Conservation (phyloP, 805 yeast species). For the Lipomyces orientalis region DNA sequence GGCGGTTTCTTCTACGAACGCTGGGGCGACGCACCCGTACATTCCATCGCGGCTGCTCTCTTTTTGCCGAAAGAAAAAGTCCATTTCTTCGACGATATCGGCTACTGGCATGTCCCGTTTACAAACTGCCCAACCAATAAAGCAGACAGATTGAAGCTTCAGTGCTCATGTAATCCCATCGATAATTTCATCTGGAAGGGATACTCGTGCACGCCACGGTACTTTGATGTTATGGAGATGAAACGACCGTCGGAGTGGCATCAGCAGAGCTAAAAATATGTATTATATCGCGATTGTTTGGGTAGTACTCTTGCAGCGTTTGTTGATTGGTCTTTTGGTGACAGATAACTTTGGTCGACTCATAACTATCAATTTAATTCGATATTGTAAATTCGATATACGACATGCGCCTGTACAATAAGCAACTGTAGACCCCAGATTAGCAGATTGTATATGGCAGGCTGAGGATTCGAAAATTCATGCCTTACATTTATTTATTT, state of each 20-base stretch:
- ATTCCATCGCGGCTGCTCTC: slow-evolving; percentile 65
- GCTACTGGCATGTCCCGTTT: slow-evolving; percentile 65
- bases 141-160: slow-evolving; percentile 58
- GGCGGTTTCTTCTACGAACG: slow-evolving; percentile 78
- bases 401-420: background rate
- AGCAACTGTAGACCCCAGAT: background rate
- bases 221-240: slow-evolving; percentile 42
- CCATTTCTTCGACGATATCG: slow-evolving; percentile 66
- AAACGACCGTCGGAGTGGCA: slow-evolving; percentile 38
- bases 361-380: background rate
- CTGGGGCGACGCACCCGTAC: slow-evolving; percentile 83
- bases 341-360: background rate
- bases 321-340: background rate
- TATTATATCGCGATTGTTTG: background rate
- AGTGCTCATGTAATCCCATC: slow-evolving; percentile 61
- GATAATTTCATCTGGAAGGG: slow-evolving; percentile 50
- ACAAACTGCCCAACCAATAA: slow-evolving; percentile 60
- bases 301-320: background rate
- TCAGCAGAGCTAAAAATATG: slow-evolving; percentile 23
- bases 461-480: background rate
- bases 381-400: background rate
- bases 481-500: background rate
- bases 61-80: slow-evolving; percentile 58
- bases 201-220: slow-evolving; percentile 49
- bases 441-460: too few species aligned